A percentile compares a stretch with the other conserved stretches of the same genome.
Conservation (phyloP, 31 red algal genomes). For the Odonthalia washingtoniensis region DNA sequence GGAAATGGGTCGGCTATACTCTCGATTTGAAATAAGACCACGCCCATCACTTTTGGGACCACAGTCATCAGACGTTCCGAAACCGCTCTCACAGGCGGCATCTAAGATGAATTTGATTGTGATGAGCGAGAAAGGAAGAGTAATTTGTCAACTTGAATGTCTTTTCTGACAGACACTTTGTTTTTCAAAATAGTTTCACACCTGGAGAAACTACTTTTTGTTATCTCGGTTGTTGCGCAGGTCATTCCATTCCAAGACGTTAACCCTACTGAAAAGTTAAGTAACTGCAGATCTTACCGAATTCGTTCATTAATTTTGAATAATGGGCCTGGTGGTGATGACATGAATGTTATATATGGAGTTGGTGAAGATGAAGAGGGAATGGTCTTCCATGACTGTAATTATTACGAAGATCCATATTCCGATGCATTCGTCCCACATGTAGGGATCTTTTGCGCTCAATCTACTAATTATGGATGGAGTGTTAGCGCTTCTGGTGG, state of each 20-base stretch:
- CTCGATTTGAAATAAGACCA: too few species aligned
- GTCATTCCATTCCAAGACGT: slow-evolving; percentile 25
- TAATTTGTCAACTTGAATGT: too few species aligned
- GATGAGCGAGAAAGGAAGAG: too few species aligned
- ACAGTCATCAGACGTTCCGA: too few species aligned
- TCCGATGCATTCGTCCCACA: too few species aligned
- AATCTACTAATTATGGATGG: background rate
- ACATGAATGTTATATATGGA: background rate
- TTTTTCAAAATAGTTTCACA: slow-evolving; percentile 62
- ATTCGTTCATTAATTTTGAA: background rate
- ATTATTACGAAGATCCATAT: background rate
- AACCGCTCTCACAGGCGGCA: too few species aligned
- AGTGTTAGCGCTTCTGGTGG: background rate
- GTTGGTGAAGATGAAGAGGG: background rate
- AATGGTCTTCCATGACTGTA: background rate
- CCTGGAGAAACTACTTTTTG: slow-evolving; percentile 54
- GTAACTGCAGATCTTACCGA: background rate
- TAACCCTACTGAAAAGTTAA: background rate
- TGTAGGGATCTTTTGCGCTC: too few species aligned
- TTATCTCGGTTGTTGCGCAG: slow-evolving; percentile 48
- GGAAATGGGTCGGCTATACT: too few species aligned
- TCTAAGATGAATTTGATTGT: too few species aligned
- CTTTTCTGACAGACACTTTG: slow-evolving; percentile 51
- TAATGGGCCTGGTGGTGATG: background rate
- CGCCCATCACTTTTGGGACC: too few species aligned